A percentile compares a stretch with the other conserved stretches of the same genome.
Conservation (phyloP, 495 filamentous ascomycete genomes). For the Patellaria atrata region DNA sequence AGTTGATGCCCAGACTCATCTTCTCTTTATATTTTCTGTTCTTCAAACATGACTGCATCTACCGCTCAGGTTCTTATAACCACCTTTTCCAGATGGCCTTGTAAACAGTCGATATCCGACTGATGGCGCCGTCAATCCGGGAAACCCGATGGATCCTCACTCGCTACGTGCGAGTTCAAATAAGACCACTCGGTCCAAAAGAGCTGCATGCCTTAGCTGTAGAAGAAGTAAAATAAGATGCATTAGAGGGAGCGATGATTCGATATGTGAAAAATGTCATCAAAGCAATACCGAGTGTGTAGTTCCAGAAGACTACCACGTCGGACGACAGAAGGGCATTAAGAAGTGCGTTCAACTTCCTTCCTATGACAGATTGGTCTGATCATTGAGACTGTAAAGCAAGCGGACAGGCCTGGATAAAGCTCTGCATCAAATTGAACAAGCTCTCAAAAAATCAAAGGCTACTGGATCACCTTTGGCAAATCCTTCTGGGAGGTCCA, state of each 20-base stretch:
- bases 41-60: no score
- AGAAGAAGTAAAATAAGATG: conserved; percentile 56
- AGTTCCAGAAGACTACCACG: conserved; percentile 51
- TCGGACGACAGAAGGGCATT: conserved; percentile 58
- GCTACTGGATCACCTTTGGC: conserved; percentile 31
- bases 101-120: no score
- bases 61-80: no score
- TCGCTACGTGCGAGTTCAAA: no score
- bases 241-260: conserved; percentile 35
- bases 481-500: conserved; percentile 43
- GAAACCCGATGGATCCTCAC: no score
- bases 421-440: conserved; percentile 57
- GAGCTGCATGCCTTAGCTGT: conserved; percentile 54
- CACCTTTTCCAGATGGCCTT: no score
- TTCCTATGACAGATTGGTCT: conserved; percentile 4
- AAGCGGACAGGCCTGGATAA: conserved; percentile 62
- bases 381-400: conserved; percentile 27
- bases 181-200: no score
- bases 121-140: no score
- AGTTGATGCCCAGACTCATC: no score
- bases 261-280: conserved; percentile 47
- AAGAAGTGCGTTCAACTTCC: conserved; percentile 56
- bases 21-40: no score
- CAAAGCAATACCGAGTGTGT: conserved; percentile 44
- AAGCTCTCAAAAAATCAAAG: conserved; percentile 51